phyloP scores from a whole-genome alignment of 2,329 filamentous ascomycete species.

The Aspergillus felis region DNA sequence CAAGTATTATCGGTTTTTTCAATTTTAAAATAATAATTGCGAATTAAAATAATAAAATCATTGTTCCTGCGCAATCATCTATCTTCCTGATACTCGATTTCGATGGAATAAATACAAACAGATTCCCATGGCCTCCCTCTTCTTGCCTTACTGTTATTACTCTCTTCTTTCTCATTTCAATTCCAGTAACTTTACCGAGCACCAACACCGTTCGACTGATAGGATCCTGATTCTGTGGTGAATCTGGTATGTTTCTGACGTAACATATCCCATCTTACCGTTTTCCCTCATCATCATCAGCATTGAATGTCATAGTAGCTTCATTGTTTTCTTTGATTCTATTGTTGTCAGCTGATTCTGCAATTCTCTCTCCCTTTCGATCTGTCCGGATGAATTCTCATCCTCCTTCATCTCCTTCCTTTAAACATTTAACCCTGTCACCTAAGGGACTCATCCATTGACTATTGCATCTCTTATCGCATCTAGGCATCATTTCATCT shows the following conservation, averaged over 20 bases:
- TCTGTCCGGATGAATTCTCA: background rate
- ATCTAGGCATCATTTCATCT: background rate
- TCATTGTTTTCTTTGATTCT: constrained; percentile 1
- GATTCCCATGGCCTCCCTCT: background rate
- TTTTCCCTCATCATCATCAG: background rate
- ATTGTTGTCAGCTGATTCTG: background rate
- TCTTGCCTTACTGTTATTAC: background rate
- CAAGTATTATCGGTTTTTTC: background rate
- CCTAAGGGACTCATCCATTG: background rate
- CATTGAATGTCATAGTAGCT: background rate
- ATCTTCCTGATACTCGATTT: background rate
- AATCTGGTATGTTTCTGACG: constrained; percentile 11
- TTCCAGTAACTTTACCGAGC: background rate
- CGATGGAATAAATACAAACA: background rate
- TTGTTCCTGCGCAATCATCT: background rate
- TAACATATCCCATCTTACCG: constrained; percentile 6
- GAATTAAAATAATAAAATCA: background rate
- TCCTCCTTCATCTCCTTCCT: background rate
- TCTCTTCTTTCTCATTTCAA: background rate
- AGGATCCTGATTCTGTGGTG: background rate
- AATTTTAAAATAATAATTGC: background rate
- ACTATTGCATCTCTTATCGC: background rate
- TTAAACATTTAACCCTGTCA: background rate
- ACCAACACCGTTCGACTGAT: too few relatives aligned
- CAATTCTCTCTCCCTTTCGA: background rate